Evolutionary conservation across 352 stramenopile genomes (phyloP), one percentile per base, ranked within the genome.

Genomic region (Phytophthora cactorum): DNA sequence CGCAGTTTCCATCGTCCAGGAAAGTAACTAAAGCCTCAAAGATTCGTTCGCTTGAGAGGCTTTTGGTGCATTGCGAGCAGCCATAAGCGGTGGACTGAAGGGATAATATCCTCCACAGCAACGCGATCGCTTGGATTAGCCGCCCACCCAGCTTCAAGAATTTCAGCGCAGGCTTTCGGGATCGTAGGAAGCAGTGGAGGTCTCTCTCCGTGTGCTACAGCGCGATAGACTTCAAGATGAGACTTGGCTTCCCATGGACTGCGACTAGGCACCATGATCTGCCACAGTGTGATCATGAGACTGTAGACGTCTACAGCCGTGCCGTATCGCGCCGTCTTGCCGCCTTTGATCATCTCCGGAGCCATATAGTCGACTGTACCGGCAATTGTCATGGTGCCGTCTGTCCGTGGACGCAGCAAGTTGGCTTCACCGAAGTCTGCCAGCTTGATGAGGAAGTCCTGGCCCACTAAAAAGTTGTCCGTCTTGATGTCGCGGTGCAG

Each of bases 311-410:
- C 88, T 1, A 92, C 86, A 4, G 81, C 86, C 0, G 88, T 91
- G 61, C 77, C 88, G 29, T 95, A 95, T 3, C 82, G 71, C 2
- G 88, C 86, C 5, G 86, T 92, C 61, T 94, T 94, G 56, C 88
- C 86, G 2, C 88, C 88, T 5, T 91, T 81, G 39, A 93, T 93
- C 85, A 93, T 94, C 66, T 94, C 86, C 0, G 86, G 86, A 0
- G 86, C 88, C 88, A 96, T 96, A 59, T 92, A 96, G 54, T 96
- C 88, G 9, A 96, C 88, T 0, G 85, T 96, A 0, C 88, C 88
- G 0, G 86, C 85, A 68, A 96, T 93, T 25, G 88, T 96, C 88
- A 96, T 96, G 11, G 88, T 90, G 5, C 81, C 80, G 63, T 96
- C 88, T 6, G 76, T 84, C 41, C 87, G 82, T 39, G 88, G 88